These are phyloP conservation scores for Trapa incisa DNA, from an alignment of 345 rosid genomes.

Conservation along the genomic window DNA sequence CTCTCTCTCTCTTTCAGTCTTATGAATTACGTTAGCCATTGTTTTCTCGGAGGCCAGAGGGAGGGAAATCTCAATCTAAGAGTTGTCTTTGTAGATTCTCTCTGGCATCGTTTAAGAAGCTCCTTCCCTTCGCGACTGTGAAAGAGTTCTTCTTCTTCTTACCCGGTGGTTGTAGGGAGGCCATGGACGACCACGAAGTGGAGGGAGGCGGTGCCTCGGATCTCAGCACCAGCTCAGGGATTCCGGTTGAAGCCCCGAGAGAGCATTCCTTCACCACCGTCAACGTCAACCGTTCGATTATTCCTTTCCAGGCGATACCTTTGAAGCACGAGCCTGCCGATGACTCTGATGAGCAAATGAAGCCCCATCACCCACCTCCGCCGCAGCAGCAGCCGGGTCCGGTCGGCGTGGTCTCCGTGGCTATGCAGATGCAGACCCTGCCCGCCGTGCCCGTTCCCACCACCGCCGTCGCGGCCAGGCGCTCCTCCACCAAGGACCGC, in stretches of 20 bases:
- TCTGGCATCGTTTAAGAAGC: neutral
- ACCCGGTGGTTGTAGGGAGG: neutral
- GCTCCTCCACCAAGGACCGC: conserved; percentile 43
- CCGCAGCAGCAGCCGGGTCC: conserved; percentile 4
- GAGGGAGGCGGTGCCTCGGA: conserved; percentile 27
- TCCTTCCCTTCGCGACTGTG: neutral
- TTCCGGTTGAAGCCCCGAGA: conserved; percentile 6
- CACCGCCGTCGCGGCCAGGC: conserved; percentile 8
- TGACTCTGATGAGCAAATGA: conserved; percentile 18
- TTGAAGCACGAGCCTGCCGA: conserved; percentile 26
- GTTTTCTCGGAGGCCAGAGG: neutral
- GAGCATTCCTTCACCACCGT: neutral
- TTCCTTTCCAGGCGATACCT: conserved; percentile 18
- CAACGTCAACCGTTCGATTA: conserved; percentile 10
- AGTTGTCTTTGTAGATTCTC: neutral
- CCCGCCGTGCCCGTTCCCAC: conserved; percentile 9
- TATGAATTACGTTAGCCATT: neutral
- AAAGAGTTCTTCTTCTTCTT: neutral
- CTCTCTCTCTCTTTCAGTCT: neutral
- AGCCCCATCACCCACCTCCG: neutral
- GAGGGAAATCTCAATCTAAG: neutral
- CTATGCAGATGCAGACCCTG: conserved; percentile 14
- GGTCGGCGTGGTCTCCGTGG: conserved; percentile 15
- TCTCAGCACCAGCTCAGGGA: conserved; percentile 30
- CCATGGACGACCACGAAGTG: conserved; percentile 16